Evolutionary conservation across 805 yeast species (phyloP).

Genomic region (Saccharomycopsis capsularis): DNA sequence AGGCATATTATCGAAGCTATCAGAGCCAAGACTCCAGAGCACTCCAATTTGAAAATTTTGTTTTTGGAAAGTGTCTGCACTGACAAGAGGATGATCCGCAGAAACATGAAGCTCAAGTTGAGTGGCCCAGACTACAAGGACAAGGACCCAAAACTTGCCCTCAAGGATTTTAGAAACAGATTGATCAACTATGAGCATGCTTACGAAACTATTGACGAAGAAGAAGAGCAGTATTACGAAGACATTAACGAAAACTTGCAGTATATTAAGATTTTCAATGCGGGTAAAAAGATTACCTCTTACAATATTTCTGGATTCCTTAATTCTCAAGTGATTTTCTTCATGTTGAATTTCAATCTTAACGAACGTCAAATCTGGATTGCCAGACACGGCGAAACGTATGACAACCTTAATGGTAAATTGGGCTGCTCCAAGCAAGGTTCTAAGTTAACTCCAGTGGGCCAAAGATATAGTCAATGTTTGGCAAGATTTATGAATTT

Average conservation of each 20-base stretch:
- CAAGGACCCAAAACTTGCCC: slow-evolving; percentile 55
- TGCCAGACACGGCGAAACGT: slow-evolving; percentile 89
- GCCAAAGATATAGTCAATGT: slow-evolving; percentile 64
- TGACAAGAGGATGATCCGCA: slow-evolving; percentile 25
- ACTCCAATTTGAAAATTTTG: slow-evolving; percentile 31
- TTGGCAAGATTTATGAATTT: slow-evolving; percentile 64
- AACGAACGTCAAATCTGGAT: slow-evolving; percentile 92
- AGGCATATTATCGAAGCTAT: slow-evolving; percentile 34
- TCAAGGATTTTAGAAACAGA: slow-evolving; percentile 36
- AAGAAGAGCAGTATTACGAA: slow-evolving; percentile 39
- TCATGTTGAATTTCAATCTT: slow-evolving; percentile 80
- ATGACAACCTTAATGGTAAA: slow-evolving; percentile 74
- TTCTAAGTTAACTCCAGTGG: slow-evolving; percentile 71
- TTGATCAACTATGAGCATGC: slow-evolving; percentile 46
- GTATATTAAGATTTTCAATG: slow-evolving; percentile 57
- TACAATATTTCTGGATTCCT: slow-evolving; percentile 68
- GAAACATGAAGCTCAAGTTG: slow-evolving; percentile 29
- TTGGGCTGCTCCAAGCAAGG: slow-evolving; percentile 69
- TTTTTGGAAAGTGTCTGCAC: slow-evolving; percentile 35
- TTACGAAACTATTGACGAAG: slow-evolving; percentile 42
- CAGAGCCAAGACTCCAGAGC: slow-evolving; percentile 28
- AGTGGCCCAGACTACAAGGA: slow-evolving; percentile 47
- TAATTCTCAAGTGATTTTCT: slow-evolving; percentile 90
- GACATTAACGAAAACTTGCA: slow-evolving; percentile 37
- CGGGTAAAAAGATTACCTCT: slow-evolving; percentile 58